These are phyloP conservation scores for Xylaria multiplex DNA, from an alignment of 2,329 filamentous ascomycete genomes.

Conservation along the genomic window DNA sequence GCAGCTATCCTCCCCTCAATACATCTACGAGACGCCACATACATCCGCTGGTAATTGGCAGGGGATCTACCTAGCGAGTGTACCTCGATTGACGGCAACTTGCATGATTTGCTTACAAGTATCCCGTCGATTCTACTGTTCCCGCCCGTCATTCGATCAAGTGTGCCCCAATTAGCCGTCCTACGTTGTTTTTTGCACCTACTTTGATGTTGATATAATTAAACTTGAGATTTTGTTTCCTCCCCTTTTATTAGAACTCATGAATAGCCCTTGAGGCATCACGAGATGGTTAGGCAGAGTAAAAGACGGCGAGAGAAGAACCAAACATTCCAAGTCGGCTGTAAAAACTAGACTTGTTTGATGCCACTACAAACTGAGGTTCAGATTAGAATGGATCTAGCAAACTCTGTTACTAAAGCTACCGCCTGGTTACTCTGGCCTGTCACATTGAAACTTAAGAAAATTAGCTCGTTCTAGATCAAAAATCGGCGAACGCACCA, in stretches of 20 bases:
- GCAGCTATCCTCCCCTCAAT: conserved; percentile 61
- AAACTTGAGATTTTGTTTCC: neutral
- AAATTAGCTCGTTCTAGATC: conserved; percentile 1
- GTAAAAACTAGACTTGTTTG: neutral
- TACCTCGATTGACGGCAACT: conserved; percentile 52
- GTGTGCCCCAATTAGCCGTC: conserved; percentile 38
- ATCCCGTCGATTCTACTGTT: conserved; percentile 48
- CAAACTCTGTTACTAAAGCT: conserved; percentile 18
- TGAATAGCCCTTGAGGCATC: neutral
- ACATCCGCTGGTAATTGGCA: conserved; percentile 55
- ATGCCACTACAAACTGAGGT: conserved; percentile 13
- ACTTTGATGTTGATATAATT: conserved; percentile 2
- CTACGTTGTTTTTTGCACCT: conserved; percentile 40
- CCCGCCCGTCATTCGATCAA: conserved; percentile 49
- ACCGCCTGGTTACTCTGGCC: conserved; percentile 4
- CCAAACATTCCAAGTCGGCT: neutral
- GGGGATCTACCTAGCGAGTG: conserved; percentile 51
- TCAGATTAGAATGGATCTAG: conserved; percentile 15
- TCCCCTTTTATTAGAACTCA: neutral
- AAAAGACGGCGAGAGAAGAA: neutral
- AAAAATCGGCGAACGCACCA: neutral
- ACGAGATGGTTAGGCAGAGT: neutral
- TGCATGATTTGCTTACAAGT: conserved; percentile 53
- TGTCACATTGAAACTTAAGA: conserved; percentile 16
- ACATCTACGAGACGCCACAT: conserved; percentile 60